Evolutionary conservation across 176 grass and related monocot species (phyloP).

Genomic region (Poa annua): DNA sequence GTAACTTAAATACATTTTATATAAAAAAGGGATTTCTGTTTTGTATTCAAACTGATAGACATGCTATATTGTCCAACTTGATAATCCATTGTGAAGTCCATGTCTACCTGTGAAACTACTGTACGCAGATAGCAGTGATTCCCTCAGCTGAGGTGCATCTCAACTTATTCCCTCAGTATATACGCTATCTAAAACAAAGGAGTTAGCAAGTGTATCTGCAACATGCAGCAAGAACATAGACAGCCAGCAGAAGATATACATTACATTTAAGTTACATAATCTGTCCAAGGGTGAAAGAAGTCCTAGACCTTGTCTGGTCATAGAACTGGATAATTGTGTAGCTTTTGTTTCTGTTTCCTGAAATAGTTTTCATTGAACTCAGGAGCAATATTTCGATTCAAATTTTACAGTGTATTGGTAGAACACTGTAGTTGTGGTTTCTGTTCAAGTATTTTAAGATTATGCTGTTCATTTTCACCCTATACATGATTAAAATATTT

Average conservation of each 20-base stretch:
- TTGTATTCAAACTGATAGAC: background rate
- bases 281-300: background rate
- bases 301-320: background rate
- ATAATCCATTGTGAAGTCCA: conserved; percentile 25
- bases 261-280: background rate
- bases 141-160: background rate
- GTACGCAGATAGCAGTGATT: background rate
- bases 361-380: conserved; percentile 27
- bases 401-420: background rate
- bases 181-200: background rate
- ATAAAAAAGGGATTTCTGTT: background rate
- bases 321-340: conserved; percentile 5
- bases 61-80: background rate
- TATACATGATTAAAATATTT: conserved; percentile 4
- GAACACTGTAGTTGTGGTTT: conserved; percentile 14
- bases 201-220: conserved; percentile 12
- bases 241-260: background rate
- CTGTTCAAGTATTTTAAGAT: conserved; percentile 3
- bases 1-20: conserved; percentile 19
- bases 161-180: background rate
- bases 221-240: conserved; percentile 6
- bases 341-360: conserved; percentile 7
- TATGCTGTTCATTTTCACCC: background rate
- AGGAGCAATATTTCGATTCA: conserved; percentile 16
- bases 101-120: conserved; percentile 20